Evolutionary conservation across 2,329 filamentous ascomycete species (phyloP), one percentile per base, ranked within the genome.

Genomic region (Aspergillus terreus): DNA sequence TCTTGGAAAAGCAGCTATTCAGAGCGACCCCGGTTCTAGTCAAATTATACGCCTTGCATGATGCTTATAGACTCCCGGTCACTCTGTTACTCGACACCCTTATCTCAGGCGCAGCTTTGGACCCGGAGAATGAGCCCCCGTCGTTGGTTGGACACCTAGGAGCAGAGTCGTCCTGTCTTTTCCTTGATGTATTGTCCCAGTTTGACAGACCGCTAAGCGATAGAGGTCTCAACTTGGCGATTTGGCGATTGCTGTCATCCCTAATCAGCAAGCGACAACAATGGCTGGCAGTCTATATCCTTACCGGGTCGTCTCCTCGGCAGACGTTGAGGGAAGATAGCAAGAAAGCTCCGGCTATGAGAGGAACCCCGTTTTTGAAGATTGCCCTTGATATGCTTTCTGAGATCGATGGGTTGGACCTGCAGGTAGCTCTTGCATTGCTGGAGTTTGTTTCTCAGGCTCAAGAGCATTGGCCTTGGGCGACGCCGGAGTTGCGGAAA

Each of bases 391-490:
- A 86, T 42, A 80, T 83, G 51, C 76, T 97, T 35, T 80, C 82
- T 15, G 78, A 78, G 10, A 83, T 96, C 54, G 78, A 81, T 21
- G 76, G 81, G 1, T 69, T 92, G 19, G 78, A 86, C 7, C 78
- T 81, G n/a, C 75, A 77, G 32, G 82, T 90, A 56, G 83, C 86
- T 4, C 75, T 91, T 19, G 84, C 88, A 1, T 84, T 96, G 61
- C 78, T 99, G 14, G 86, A 92, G 61, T 97, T 97, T 67, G 83
- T 96, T 35, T 85, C 89, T 2, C 84, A 88, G 2, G 89, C 92
- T 4, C 92, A 96, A 65, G 94, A 96, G 68, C 89, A 91, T 65
- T 97, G 92, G 92, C 88, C 92, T 1, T 96, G 92, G 90, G 92
- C 90, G 1, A 91, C 95, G 51, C 86, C 89, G 51, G 85, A 87